Evolutionary conservation across 805 yeast species (phyloP), one percentile per base, ranked within the genome.

Genomic region (Metschnikowia baotianmanensis): DNA sequence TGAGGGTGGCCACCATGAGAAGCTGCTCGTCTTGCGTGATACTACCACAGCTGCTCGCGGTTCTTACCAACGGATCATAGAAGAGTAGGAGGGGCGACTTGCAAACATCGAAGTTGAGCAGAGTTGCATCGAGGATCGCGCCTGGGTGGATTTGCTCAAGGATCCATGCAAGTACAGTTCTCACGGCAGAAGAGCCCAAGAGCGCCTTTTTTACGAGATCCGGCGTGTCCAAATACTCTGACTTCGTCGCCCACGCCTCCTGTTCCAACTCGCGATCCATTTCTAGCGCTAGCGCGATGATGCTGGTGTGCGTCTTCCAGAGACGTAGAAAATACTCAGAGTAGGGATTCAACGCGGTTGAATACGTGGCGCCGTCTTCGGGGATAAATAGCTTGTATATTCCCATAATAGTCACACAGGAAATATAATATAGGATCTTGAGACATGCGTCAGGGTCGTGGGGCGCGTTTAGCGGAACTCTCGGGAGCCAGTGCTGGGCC

Each of bases 271-370:
- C 54, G 31, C 72, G 54, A 50, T 69, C 75, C 38, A 67, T 63
- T 50, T 81, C 85, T 6, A 84, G 59, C 0, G 87, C 86, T 6
- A 79, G 59, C 8, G 77, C 58, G 1, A 84, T 70, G 2, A 80
- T 69, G 43, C 72, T 72, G 2, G 89, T 81, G 51, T 79, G 77
- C 30, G 76, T 71, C 50, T 82, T 80, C 91, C 93, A 85, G 5
- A 78, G 54, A 34, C 77, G 76, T 8, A 82, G 61, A 45, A 80
- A 74, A 34, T 71, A 67, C 16, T 75, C 74, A 34, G 79, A 54
- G 52, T 81, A 85, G 16, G 93, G 93, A 52, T 82, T 82, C 36
- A 77, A 47, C 16, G 73, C 68, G 6, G 75, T 52, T 44, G 71
- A 74, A 35, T 63, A 62, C 9, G 56, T 57, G 2, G 53, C 51